Base-by-base conservation (phyloP, 2,329 filamentous ascomycete genomes). In the Macrophomina phaseolina region DNA sequence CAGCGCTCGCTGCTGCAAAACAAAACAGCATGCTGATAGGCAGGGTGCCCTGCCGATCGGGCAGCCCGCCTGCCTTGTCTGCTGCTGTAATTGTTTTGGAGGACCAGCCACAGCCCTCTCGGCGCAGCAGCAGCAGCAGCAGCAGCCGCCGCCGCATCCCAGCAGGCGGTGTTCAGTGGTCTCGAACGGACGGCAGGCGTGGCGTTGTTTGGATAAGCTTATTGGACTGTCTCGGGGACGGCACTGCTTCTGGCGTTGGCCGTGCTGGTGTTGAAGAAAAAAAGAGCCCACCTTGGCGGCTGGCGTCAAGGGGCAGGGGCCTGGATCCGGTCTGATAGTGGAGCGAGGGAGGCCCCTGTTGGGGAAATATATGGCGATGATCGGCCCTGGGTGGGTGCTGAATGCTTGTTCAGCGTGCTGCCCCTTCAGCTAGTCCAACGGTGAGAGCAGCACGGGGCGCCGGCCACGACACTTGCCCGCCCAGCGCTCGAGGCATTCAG, bases 351-450 rank as follows among this genome's bases (percentile, higher is more conserved):
- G 7, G 30, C 3, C 16, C 58, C 32, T 18, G 58, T 62, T 62
- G 58, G 58, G 58, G 58, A 51, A 62, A 62, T 28, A 36, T 12
- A 62, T 49, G 58, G 58, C 42, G 58, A 32, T 62, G 58, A 62
- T 62, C 58, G 58, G 30, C 42, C 58, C 42, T n/a, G 9, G 58
- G 56, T 61, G 42, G 58, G 58, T 62, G 58, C 58, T 62, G 45
- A 23, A 62, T 28, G 58, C 58, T 62, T 62, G 58, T 62, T 28
- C 32, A 49, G 42, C 34, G 56, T 48, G 36, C 14, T 38, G 34
- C 58, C 58, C 58, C 42, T 62, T 62, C 58, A 62, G 58, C 58
- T 62, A 62, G 58, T 23, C 45, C 45, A 62, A 49, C 58, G 45
- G 58, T 62, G 58, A 62, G 58, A 11, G 28, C 18, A 36, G 23